Evolutionary conservation across 2,329 filamentous ascomycete species (phyloP), one percentile per base, ranked within the genome.

Genomic region (Trichoderma gracile): DNA sequence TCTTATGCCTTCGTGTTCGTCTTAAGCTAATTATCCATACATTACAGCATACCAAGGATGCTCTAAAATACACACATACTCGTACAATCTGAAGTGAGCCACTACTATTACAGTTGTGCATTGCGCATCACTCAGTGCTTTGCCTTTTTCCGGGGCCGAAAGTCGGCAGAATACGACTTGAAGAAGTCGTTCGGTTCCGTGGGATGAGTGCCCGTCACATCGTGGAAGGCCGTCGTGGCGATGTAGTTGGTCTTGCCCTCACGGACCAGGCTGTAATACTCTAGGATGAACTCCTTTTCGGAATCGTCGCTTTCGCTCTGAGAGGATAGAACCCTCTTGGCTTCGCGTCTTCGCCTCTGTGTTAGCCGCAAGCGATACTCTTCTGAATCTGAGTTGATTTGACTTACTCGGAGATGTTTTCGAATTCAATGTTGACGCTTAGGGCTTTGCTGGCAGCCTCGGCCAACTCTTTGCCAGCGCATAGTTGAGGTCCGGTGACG

Each of bases 181-280:
- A 84, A 84, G 69, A 84, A 83, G 12, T 81, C 79, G 4, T 73
- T 72, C 0, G 78, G 79, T 72, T 82, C 76, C 17, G 79, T 81
- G 0, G 81, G 79, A 65, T 80, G 76, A 40, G 71, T 67, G 4
- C 78, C 79, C 2, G 81, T 83, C 33, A 83, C 76, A 61, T 83
- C 76, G 61, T 81, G 78, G 68, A 83, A 84, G 0, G 80, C 77
- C 3, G 77, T 79, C 0, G 81, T 84, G 1, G 80, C 74, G 67
- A 84, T 80, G 70, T 83, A 84, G 70, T 83, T 84, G 0, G 81
- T 82, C 74, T 83, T 84, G 19, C 82, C 81, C 67, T 82, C 80
- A 52, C 80, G 76, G 10, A 84, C 81, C 9, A 84, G 73, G 49
- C 78, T 79, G 72, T 82, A 84, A 71, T 83, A 84, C 67, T 84